These are phyloP conservation scores for Pseudozyma tsukubaensis DNA, from an alignment of 1,284 basidiomycete species.

Conservation along the genomic window DNA sequence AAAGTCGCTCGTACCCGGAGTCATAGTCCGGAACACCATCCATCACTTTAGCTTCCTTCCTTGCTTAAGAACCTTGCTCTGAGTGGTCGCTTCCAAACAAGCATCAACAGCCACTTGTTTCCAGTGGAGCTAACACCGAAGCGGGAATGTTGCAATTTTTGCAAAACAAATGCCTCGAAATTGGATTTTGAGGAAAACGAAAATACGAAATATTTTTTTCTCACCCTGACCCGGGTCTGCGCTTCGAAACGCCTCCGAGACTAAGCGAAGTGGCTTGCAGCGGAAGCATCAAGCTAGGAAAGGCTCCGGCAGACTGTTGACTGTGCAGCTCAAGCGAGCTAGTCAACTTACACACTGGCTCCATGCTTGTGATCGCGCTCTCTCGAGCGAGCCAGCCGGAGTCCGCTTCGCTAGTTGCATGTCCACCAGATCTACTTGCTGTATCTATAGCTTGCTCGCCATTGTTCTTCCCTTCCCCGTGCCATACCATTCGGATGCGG, in stretches of 20 bases:
- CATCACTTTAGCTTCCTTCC: too few relatives aligned
- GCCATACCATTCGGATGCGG: too few relatives aligned
- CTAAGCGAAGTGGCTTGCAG: slow-evolving; percentile 23
- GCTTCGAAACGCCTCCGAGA: neutral
- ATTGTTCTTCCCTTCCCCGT: neutral
- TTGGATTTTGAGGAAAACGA: neutral
- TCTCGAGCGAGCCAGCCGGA: neutral
- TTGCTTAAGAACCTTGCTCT: too few relatives aligned
- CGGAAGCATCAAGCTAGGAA: slow-evolving; percentile 12
- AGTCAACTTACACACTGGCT: too few relatives aligned
- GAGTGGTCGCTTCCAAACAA: too few relatives aligned
- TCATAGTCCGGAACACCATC: neutral
- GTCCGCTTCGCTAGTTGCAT: neutral
- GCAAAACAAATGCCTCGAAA: too few relatives aligned
- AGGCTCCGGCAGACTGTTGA: neutral
- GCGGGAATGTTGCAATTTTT: too few relatives aligned
- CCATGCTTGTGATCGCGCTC: too few relatives aligned
- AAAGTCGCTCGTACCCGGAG: too few relatives aligned
- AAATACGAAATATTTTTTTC: neutral
- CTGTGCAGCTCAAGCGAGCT: neutral
- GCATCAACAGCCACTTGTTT: too few relatives aligned
- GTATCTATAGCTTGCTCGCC: neutral
- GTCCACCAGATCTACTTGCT: neutral
- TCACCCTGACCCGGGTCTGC: neutral
- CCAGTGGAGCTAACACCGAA: too few relatives aligned